These are phyloP conservation scores for Aspergillus saccharolyticus DNA, from an alignment of 495 filamentous ascomycete genomes.

Conservation along the genomic window DNA sequence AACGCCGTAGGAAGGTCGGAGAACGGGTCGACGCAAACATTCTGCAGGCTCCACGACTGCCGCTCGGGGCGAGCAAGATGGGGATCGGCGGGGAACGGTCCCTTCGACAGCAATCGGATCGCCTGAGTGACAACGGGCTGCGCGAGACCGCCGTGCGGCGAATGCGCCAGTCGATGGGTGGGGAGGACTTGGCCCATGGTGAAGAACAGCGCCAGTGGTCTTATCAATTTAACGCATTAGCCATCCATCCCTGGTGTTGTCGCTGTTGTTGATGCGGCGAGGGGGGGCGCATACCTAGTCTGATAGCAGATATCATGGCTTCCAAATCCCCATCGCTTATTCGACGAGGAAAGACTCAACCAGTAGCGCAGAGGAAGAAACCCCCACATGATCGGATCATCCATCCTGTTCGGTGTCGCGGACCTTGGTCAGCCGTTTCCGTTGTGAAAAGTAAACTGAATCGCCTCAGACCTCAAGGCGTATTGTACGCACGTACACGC, in stretches of 20 bases:
- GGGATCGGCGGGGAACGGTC: slow-evolving; percentile 46
- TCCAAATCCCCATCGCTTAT: slow-evolving; percentile 79
- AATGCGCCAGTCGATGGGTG: slow-evolving; percentile 75
- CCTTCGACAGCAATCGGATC: slow-evolving; percentile 72
- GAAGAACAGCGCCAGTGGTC: slow-evolving; percentile 69
- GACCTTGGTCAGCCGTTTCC: slow-evolving; percentile 28
- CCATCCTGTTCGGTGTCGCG: slow-evolving; percentile 55
- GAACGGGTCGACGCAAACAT: slow-evolving; percentile 46
- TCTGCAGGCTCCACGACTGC: slow-evolving; percentile 35
- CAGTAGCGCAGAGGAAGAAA: slow-evolving; percentile 67
- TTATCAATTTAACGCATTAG: slow-evolving; percentile 20
- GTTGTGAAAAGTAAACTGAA: not conserved
- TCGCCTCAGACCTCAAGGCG: slow-evolving; percentile 10
- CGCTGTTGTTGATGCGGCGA: slow-evolving; percentile 5
- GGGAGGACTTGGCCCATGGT: slow-evolving; percentile 81
- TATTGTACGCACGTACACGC: slow-evolving; percentile 71
- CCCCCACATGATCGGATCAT: slow-evolving; percentile 93
- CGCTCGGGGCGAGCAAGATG: slow-evolving; percentile 31
- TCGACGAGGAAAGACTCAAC: slow-evolving; percentile 54
- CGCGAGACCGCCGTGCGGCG: slow-evolving; percentile 64
- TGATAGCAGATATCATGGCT: slow-evolving; percentile 87
- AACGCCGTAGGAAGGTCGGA: slow-evolving; percentile 43
- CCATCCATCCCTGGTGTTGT: not conserved
- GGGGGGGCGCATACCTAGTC: slow-evolving; percentile 30
- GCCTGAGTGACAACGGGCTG: slow-evolving; percentile 85